Base-by-base conservation (phyloP, 306 rosid species). In the Gleditsia sinensis region DNA sequence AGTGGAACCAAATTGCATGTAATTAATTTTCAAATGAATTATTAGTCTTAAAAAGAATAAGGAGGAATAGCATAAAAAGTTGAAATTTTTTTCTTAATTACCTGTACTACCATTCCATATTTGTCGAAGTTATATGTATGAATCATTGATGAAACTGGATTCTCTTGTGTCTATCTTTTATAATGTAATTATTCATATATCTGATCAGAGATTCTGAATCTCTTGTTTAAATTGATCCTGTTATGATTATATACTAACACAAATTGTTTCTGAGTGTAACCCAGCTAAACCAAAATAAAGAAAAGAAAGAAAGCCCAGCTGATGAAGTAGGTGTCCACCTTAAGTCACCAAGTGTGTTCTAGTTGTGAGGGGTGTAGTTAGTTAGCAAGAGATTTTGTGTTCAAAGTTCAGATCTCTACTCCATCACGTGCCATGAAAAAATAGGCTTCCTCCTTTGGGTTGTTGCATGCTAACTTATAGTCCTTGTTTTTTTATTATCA, bases 401-500 rank as follows among this genome's bases (percentile, higher is more conserved):
- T n/a, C n/a, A n/a, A n/a, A n/a, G n/a, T n/a, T n/a, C n/a, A n/a
- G n/a, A n/a, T n/a, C n/a, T n/a, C n/a, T n/a, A n/a, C n/a, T n/a
- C n/a, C n/a, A n/a, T n/a, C n/a, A n/a, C n/a, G n/a, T n/a, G n/a
- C n/a, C n/a, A n/a, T n/a, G n/a, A n/a, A n/a, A n/a, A n/a, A n/a
- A n/a, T n/a, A n/a, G n/a, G n/a, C n/a, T n/a, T n/a, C 51, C 17
- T 68, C 21, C n/a, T 34, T 55, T 57, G 9, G 19, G 67, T 33
- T 39, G 50, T 50, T 50, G 17, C 68, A 50, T 70, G 50, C 63
- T 74, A 53, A 69, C 32, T n/a, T 72, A 36, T 46, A 23, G 28
- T 55, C 61, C 39, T 6, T 71, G 14, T 61, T 49, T 32, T 48
- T 72, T 75, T n/a, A 19, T 53, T 64, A 69, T 61, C 85, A 92